Percentiles rank a stretch among this genome's conserved stretches.
Conservation (phyloP, 2,329 filamentous ascomycete species). For the Curvularia sp. region DNA sequence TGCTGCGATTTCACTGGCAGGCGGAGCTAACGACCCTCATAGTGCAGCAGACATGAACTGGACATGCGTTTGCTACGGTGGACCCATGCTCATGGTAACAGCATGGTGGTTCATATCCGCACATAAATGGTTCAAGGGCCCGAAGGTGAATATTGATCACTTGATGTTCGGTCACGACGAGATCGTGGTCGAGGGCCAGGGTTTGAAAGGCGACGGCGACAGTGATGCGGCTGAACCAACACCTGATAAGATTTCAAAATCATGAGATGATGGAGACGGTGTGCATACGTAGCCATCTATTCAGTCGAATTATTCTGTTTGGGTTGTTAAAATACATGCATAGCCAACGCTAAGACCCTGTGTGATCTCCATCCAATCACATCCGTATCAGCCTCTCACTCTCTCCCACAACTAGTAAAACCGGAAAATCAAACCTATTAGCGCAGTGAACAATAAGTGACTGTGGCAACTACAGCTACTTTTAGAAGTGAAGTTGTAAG, state of each 20-base stretch:
- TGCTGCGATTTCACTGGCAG: neutral
- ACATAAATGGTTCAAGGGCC: constrained; percentile 73
- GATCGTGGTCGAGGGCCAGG: constrained; percentile 49
- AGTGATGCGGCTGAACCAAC: constrained; percentile 12
- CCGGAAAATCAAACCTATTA: too few species aligned
- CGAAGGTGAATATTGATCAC: constrained; percentile 71
- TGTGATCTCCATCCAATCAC: too few species aligned
- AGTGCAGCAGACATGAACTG: constrained; percentile 68
- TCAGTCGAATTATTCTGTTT: neutral
- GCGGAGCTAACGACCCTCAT: constrained; percentile 23
- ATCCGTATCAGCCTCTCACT: too few species aligned
- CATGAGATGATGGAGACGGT: neutral
- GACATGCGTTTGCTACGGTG: constrained; percentile 71
- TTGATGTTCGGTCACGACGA: constrained; percentile 54
- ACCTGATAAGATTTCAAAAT: constrained; percentile 10
- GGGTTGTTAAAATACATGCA: neutral
- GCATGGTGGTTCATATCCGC: constrained; percentile 71
- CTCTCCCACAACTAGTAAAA: too few species aligned
- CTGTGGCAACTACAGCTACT: too few species aligned
- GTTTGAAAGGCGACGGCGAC: constrained; percentile 9
- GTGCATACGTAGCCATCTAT: neutral
- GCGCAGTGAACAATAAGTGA: too few species aligned
- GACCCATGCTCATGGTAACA: constrained; percentile 64
- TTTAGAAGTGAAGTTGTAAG: too few species aligned
- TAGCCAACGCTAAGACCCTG: neutral